Conservation (phyloP, 768 basidiomycete species). For the Mycena albidolilacea region DNA sequence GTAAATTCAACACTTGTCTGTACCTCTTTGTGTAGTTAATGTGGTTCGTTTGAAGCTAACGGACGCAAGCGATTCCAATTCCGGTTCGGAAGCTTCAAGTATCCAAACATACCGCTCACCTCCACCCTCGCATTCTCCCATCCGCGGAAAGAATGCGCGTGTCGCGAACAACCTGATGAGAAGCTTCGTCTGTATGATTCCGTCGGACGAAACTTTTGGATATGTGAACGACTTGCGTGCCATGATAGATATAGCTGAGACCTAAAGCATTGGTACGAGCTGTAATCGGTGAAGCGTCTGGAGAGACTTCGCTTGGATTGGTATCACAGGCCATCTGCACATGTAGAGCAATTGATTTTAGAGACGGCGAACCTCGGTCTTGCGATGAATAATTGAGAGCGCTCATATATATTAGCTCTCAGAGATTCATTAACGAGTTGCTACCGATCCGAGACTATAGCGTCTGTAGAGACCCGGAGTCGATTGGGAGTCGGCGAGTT, state of each 20-base stretch:
- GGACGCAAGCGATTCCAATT: background rate
- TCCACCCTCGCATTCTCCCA: constrained; percentile 65
- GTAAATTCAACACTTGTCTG: constrained; percentile 52
- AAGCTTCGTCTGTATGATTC: constrained; percentile 68
- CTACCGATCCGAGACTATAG: too few species aligned
- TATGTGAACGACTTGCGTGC: constrained; percentile 53
- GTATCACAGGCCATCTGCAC: too few species aligned
- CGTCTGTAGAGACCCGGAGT: too few species aligned
- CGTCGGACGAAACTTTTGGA: constrained; percentile 54
- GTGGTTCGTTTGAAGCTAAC: background rate
- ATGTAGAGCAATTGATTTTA: too few species aligned
- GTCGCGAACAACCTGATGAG: constrained; percentile 70
- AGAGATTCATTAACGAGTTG: too few species aligned
- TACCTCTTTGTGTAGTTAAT: constrained; percentile 5
- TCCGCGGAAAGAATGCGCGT: constrained; percentile 61
- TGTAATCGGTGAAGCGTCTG: too few species aligned
- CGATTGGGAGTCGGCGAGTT: too few species aligned
- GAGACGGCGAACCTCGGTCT: too few species aligned
- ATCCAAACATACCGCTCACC: constrained; percentile 54
- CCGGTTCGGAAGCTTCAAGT: background rate
- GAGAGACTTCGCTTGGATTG: too few species aligned
- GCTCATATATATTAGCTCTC: too few species aligned
- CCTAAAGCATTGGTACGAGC: background rate
- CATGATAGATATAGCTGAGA: constrained; percentile 12
- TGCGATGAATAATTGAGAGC: too few species aligned